Evolutionary conservation across 176 grass and related monocot species (phyloP).

Genomic region (Cocos nucifera): DNA sequence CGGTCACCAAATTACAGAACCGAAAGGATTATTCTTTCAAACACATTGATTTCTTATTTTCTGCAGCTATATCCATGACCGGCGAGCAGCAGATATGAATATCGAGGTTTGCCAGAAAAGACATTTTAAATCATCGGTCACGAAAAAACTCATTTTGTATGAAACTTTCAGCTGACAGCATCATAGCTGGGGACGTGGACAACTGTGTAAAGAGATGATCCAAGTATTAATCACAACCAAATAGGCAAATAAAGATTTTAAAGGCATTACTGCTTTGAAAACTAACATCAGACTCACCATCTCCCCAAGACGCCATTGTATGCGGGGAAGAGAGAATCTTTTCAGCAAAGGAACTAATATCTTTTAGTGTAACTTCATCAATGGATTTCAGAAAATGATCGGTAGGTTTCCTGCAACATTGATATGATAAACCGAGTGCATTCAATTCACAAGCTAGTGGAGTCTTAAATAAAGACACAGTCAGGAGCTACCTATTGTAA

Average conservation of each 20-base stretch:
- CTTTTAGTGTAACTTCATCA: slow-evolving; percentile 69
- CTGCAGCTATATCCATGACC: neutral
- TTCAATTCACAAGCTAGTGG: slow-evolving; percentile 7
- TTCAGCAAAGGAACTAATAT: slow-evolving; percentile 60
- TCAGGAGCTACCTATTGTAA: neutral
- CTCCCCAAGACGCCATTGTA: slow-evolving; percentile 86
- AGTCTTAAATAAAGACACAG: neutral
- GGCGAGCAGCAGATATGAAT: slow-evolving; percentile 26
- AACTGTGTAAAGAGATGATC: slow-evolving; percentile 40
- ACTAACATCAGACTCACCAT: slow-evolving; percentile 38
- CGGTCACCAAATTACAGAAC: slow-evolving; percentile 7
- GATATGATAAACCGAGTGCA: slow-evolving; percentile 2
- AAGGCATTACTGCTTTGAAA: neutral
- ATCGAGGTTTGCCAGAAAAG: slow-evolving; percentile 24
- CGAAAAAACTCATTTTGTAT: slow-evolving; percentile 42
- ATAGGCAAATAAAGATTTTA: too few species aligned
- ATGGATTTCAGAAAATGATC: slow-evolving; percentile 68
- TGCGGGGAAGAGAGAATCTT: slow-evolving; percentile 73
- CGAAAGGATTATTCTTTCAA: slow-evolving; percentile 13
- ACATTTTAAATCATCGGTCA: neutral
- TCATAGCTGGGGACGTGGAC: slow-evolving; percentile 69
- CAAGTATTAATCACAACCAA: neutral
- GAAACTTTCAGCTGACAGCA: slow-evolving; percentile 83
- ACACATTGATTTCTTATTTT: slow-evolving; percentile 16
- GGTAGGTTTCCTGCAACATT: too few species aligned